Base-by-base conservation (phyloP, 768 basidiomycete species). In the Lentinula boryana region DNA sequence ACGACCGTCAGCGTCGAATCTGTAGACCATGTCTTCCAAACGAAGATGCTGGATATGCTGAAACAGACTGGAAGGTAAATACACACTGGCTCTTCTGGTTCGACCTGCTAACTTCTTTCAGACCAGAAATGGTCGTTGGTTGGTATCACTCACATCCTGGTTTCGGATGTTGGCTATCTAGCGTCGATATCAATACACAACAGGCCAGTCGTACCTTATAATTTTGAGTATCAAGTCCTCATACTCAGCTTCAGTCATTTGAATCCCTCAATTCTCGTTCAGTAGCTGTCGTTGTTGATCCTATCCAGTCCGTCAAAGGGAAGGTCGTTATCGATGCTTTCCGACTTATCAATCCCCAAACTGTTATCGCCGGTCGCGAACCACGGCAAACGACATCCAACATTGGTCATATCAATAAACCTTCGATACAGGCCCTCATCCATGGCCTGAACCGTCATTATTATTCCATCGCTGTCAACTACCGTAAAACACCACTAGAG, bases 61-160 rank as follows among this genome's bases (percentile, higher is more conserved):
- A 98, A 99, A 76, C 97, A 98, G 78, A 99, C 97, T 0, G 97
- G 97, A 63, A 78, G 96, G 94, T 93, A 66, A 70, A 46, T 63
- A 50, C 52, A 61, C 63, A 55, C 31, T 54, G 35, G 1, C 16
- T 38, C 52, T 48, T 64, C 58, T 64, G 66, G 35, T 58, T 56
- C 46, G 51, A 46, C 23, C 33, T 53, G 44, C 36, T 60, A 31
- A 36, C n/a, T 53, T 56, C 52, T 5, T 33, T 15, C 61, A 88
- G 95, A 67, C 92, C 96, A 35, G 97, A 98, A 78, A 92, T 89
- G 87, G 97, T 98, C 5, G 97, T 99, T 1, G 97, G 97, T 3
- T 99, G 97, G 97, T 99, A 99, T 70, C 97, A 99, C 75, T 98
- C 97, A 41, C 97, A 99, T 79, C 97, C 97, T 59, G 97, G 97